These are phyloP conservation scores for Colletotrichum godetiae DNA, from an alignment of 2,329 filamentous ascomycete species.

Conservation along the genomic window DNA sequence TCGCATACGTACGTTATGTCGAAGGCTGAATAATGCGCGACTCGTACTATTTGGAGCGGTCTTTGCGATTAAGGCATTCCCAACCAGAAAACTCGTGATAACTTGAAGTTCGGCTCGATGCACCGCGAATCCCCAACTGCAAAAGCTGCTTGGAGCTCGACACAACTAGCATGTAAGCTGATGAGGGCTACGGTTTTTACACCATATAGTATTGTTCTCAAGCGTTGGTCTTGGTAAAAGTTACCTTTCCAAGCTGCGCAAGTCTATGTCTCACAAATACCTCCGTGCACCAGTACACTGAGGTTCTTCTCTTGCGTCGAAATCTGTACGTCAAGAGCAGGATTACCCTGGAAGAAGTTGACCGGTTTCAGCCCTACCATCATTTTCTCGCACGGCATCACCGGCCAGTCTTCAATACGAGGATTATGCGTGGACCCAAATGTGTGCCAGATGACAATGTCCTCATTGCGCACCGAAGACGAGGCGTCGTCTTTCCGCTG, in stretches of 20 bases:
- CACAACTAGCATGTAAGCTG: not conserved
- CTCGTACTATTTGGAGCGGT: not conserved
- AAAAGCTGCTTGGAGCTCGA: not conserved
- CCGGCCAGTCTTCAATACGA: constrained; percentile 74
- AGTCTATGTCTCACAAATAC: not conserved
- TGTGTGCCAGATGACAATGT: constrained; percentile 69
- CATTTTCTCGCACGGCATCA: constrained; percentile 73
- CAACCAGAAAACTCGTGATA: not conserved
- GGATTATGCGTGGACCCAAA: constrained; percentile 74
- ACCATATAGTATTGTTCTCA: not conserved
- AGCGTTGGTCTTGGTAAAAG: no score
- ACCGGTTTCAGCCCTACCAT: constrained; percentile 62
- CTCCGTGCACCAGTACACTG: constrained; percentile 43
- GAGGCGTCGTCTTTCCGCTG: constrained; percentile 47
- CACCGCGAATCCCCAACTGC: not conserved
- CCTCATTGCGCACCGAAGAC: constrained; percentile 57
- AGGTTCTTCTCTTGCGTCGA: constrained; percentile 48
- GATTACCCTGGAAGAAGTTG: constrained; percentile 65
- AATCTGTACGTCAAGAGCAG: constrained; percentile 60
- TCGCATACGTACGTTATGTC: no score
- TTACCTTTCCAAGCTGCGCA: not conserved
- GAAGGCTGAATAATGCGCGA: no score
- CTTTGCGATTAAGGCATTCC: not conserved
- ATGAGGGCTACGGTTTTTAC: not conserved
- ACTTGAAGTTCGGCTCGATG: not conserved